Percentiles rank a stretch among this genome's conserved stretches.
These are phyloP conservation scores for Pelagophyceae sp. DNA, from an alignment of 352 stramenopile genomes.

Conservation along the genomic window DNA sequence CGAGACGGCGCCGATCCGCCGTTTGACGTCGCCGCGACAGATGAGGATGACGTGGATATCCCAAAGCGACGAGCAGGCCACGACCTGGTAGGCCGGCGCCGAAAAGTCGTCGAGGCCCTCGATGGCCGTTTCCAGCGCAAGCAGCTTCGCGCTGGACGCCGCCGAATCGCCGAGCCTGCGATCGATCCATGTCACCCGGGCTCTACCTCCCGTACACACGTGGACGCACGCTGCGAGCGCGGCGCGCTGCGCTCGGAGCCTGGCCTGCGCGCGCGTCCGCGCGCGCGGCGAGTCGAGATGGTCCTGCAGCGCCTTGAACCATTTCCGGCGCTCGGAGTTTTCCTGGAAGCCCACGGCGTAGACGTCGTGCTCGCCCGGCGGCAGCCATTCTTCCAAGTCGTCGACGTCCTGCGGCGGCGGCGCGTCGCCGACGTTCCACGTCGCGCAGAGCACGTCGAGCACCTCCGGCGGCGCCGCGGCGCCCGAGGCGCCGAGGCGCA, in stretches of 20 bases:
- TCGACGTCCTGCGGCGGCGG: slow-evolving; percentile 14
- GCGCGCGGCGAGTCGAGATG: slow-evolving; percentile 1
- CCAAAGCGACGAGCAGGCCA: slow-evolving; percentile 29
- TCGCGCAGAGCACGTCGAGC: slow-evolving; percentile 8
- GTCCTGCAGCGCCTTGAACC: slow-evolving; percentile 24
- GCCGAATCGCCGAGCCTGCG: slow-evolving; percentile 4
- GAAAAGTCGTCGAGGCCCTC: too few species aligned
- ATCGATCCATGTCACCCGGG: too few species aligned
- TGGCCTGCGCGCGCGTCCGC: background rate
- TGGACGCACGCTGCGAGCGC: background rate
- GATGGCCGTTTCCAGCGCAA: too few species aligned
- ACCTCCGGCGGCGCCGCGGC: background rate
- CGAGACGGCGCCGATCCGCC: slow-evolving; percentile 24
- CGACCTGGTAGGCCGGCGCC: slow-evolving; percentile 21
- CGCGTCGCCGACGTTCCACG: slow-evolving; percentile 23
- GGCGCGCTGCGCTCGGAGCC: background rate
- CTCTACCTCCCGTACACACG: too few species aligned
- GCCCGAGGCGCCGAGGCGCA: background rate
- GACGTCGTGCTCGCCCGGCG: slow-evolving; percentile 22
- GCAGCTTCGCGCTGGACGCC: background rate
- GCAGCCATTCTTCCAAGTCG: slow-evolving; percentile 23
- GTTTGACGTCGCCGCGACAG: slow-evolving; percentile 22
- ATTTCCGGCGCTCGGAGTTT: slow-evolving; percentile 16
- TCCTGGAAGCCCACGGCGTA: slow-evolving; percentile 27
- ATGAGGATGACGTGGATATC: slow-evolving; percentile 36